Percentiles rank a stretch among this genome's conserved stretches.
Evolutionary conservation across 2,329 filamentous ascomycete genomes (phyloP).

Genomic region (Domatiomyces catenatus): DNA sequence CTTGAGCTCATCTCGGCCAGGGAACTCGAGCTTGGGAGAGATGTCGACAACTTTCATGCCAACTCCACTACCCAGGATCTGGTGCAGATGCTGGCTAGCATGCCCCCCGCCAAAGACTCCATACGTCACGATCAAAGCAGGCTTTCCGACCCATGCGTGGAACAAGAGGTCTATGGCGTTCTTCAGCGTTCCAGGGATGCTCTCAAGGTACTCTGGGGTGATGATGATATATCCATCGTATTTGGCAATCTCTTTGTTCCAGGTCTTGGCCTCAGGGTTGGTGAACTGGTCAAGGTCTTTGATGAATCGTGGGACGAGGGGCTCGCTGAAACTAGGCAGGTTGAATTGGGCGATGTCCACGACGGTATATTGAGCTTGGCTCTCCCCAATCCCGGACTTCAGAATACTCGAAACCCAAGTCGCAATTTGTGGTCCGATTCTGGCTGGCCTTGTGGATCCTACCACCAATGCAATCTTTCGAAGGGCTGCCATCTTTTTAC

Average conservation of each 20-base stretch:
- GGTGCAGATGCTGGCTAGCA: background rate
- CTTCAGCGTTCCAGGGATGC: background rate
- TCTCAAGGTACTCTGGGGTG: background rate
- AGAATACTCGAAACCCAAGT: background rate
- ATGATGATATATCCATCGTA: background rate
- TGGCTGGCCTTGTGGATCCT: background rate
- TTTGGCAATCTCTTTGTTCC: background rate
- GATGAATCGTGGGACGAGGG: background rate
- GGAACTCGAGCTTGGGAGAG: background rate
- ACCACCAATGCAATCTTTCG: background rate
- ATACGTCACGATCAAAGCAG: background rate
- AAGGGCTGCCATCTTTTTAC: background rate
- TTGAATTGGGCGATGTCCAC: background rate
- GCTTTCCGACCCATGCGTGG: background rate
- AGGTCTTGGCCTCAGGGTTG: background rate
- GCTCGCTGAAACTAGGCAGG: background rate
- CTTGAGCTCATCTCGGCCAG: slow-evolving; percentile 2
- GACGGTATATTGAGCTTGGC: background rate
- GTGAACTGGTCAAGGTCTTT: background rate
- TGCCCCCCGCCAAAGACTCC: background rate
- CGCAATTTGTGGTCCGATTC: background rate
- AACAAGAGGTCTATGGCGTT: background rate
- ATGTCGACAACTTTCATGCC: background rate
- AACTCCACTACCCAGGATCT: background rate
- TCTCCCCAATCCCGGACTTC: background rate